These are phyloP conservation scores for Erodium moschatum DNA, from an alignment of 441 rosid genomes.

Conservation along the genomic window DNA sequence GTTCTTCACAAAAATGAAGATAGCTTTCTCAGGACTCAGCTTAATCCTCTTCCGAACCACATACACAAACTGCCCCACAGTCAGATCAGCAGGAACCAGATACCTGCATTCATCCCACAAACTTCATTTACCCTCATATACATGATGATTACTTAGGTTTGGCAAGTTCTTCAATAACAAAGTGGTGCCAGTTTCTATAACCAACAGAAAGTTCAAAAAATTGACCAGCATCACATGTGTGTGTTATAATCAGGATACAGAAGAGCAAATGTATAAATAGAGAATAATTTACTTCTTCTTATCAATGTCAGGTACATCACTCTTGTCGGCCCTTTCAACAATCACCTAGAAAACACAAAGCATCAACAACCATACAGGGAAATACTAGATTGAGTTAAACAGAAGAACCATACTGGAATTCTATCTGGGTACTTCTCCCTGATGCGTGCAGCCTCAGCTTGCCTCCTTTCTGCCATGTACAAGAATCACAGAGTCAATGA, in stretches of 20 bases:
- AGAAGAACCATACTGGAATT: not conserved
- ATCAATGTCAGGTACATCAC: conserved; percentile 14
- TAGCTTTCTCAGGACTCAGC: not conserved
- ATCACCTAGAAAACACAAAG: conserved; percentile 7
- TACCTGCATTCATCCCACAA: not conserved
- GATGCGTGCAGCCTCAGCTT: not conserved
- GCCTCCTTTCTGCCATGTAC: not conserved
- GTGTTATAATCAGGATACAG: not conserved
- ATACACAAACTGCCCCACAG: not conserved
- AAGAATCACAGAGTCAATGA: not conserved
- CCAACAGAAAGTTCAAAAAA: not conserved
- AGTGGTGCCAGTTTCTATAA: not conserved
- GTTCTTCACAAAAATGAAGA: not conserved
- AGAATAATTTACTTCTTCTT: conserved; percentile 14
- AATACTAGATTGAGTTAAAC: not conserved
- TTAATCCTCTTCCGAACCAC: not conserved
- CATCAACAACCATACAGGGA: not conserved
- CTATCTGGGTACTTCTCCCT: not conserved
- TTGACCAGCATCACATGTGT: not conserved
- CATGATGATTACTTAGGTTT: too few species aligned
- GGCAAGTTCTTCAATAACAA: not conserved
- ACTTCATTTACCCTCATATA: too few species aligned
- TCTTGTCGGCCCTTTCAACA: conserved; percentile 16
- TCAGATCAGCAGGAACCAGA: not conserved
- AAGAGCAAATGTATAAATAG: not conserved